A percentile compares a stretch with the other conserved stretches of the same genome.
Evolutionary conservation across 2,329 filamentous ascomycete genomes (phyloP).

Genomic region (Fusarium sp.): DNA sequence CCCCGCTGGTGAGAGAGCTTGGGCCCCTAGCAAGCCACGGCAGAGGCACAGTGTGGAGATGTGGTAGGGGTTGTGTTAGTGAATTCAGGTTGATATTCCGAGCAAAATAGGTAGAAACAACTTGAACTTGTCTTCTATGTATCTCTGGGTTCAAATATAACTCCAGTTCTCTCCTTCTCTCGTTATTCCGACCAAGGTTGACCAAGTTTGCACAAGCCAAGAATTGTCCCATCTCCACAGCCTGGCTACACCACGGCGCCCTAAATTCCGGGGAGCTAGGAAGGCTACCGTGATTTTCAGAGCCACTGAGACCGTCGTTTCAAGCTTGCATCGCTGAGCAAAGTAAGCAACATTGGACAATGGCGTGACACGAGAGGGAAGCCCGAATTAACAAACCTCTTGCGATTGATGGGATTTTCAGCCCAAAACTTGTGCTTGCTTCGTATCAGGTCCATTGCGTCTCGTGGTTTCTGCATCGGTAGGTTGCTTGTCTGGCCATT

Average conservation of each 20-base stretch:
- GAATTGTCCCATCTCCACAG: not conserved
- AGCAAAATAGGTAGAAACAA: not conserved
- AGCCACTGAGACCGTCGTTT: not conserved
- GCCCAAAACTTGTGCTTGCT: not conserved
- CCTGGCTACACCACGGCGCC: not conserved
- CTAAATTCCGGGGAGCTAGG: not conserved
- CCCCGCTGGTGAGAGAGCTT: not conserved
- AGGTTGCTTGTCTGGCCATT: not conserved
- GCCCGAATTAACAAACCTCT: not conserved
- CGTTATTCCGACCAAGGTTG: not conserved
- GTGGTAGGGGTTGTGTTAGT: not conserved
- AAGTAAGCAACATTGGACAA: not conserved
- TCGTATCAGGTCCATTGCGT: not conserved
- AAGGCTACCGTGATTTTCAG: not conserved
- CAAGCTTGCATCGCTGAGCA: not conserved
- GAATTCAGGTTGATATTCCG: not conserved
- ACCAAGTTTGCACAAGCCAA: not conserved
- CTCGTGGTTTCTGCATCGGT: not conserved
- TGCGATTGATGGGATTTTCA: not conserved
- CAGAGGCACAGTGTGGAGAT: not conserved
- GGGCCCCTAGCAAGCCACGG: not conserved
- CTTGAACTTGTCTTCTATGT: not conserved
- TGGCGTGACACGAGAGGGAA: not conserved
- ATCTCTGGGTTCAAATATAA: not conserved
- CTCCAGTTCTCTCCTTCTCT: not conserved